These are phyloP conservation scores for Lepidium africanum DNA, from an alignment of 345 rosid species.

Conservation along the genomic window DNA sequence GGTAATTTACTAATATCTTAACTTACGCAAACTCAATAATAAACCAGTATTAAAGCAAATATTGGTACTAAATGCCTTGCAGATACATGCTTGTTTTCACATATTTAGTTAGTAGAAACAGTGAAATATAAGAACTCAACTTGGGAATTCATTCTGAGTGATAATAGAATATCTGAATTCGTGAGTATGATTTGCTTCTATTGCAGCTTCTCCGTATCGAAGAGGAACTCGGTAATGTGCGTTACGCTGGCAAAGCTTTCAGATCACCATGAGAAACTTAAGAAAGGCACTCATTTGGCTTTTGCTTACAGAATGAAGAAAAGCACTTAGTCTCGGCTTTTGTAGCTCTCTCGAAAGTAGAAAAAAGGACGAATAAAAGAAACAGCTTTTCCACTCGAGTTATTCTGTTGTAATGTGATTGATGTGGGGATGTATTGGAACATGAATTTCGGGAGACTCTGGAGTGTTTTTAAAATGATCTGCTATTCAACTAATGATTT, in stretches of 20 bases:
- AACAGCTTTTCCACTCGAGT: background rate
- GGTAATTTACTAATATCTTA: slow-evolving; percentile 35
- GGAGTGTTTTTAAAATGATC: too few relatives aligned
- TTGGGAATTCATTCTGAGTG: background rate
- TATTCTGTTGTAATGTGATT: slow-evolving; percentile 5
- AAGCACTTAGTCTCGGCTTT: background rate
- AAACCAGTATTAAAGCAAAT: background rate
- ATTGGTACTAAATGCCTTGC: background rate
- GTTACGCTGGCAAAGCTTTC: slow-evolving; percentile 81
- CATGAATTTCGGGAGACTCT: too few relatives aligned
- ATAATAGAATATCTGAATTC: background rate
- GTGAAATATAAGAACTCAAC: background rate
- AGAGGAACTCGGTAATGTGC: slow-evolving; percentile 86
- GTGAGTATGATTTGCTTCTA: background rate
- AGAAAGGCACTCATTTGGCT: slow-evolving; percentile 5
- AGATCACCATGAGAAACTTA: slow-evolving; percentile 57
- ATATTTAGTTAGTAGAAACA: background rate
- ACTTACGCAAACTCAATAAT: background rate
- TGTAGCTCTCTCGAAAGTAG: slow-evolving; percentile 1
- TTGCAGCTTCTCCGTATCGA: slow-evolving; percentile 96
- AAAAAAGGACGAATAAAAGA: background rate
- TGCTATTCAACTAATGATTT: too few relatives aligned
- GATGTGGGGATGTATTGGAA: too few relatives aligned
- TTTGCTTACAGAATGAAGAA: slow-evolving; percentile 7
- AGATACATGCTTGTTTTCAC: background rate